Percentiles rank a stretch among this genome's conserved stretches.
phyloP scores from a whole-genome alignment of 2,329 filamentous ascomycete species.

The Herpotrichia juniperi region DNA sequence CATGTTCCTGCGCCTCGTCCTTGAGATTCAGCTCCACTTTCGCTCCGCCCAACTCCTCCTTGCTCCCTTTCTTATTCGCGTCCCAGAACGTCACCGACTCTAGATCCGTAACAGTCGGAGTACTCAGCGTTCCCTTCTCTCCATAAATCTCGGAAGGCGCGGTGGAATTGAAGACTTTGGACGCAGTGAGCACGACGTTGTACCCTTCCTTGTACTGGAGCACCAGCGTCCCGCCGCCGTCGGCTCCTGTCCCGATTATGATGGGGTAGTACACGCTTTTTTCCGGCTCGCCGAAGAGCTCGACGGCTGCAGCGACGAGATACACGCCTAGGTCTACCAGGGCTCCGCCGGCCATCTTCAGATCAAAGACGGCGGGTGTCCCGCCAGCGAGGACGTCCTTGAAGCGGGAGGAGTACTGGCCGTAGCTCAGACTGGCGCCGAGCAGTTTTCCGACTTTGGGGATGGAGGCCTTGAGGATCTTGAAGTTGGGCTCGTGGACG shows the following conservation, averaged over 20 bases:
- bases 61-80: slow-evolving; percentile 50
- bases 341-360: slow-evolving; percentile 54
- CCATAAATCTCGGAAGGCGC: slow-evolving; percentile 55
- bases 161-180: slow-evolving; percentile 53
- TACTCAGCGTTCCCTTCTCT: slow-evolving; percentile 53
- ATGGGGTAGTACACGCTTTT: slow-evolving; percentile 50
- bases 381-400: slow-evolving; percentile 55
- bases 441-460: slow-evolving; percentile 50
- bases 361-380: slow-evolving; percentile 57
- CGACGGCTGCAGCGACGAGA: slow-evolving; percentile 54
- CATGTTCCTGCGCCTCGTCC: slow-evolving; percentile 56
- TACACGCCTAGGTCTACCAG: slow-evolving; percentile 58
- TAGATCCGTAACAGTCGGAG: slow-evolving; percentile 55
- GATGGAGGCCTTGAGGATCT: slow-evolving; percentile 47
- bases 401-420: slow-evolving; percentile 54
- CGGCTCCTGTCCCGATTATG: slow-evolving; percentile 52
- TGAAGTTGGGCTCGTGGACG: slow-evolving; percentile 58
- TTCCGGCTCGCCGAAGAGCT: slow-evolving; percentile 54
- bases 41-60: slow-evolving; percentile 45
- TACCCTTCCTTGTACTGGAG: slow-evolving; percentile 52
- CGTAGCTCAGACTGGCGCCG: slow-evolving; percentile 53
- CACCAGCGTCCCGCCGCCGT: slow-evolving; percentile 53
- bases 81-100: slow-evolving; percentile 48
- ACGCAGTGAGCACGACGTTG: slow-evolving; percentile 50
- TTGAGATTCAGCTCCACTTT: slow-evolving; percentile 53